Evolutionary conservation across 352 stramenopile species (phyloP), one percentile per base, ranked within the genome.

Genomic region (Aphanomyces euteiches): DNA sequence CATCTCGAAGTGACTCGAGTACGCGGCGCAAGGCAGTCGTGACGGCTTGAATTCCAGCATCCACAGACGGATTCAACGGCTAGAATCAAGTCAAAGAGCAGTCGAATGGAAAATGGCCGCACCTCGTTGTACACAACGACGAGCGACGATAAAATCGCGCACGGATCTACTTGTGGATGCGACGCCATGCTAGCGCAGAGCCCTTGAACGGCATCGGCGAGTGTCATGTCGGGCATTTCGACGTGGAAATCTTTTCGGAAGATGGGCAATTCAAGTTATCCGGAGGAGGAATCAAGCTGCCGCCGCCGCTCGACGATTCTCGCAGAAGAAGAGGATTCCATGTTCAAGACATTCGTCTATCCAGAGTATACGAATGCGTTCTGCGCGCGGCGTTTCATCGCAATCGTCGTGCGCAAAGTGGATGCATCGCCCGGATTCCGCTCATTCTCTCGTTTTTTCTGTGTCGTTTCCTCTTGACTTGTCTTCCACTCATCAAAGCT

Each of bases 401-500:
- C 58, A 28, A 66, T 66, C 10, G 58, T 39, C 37, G 58, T 41
- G 17, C 58, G 58, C 58, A 66, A 13, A 28, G 28, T 28, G 28
- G 28, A 28, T 28, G 50, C 28, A 21, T 58, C 50, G 50, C 50
- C 37, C 7, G n/a, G n/a, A 10, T 34, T n/a, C n/a, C n/a, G 50
- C n/a, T 38, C 50, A n/a, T 38, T 38, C n/a, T n/a, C 5, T 78
- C 73, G 53, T 89, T 78, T 21, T 89, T 76, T 66, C n/a, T 81
- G 65, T 41, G 75, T 75, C 15, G 37, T 19, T 3, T 56, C 57
- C 21, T 78, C 70, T 64, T 78, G 68, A 19, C 28, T 21, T 10
- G 19, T n/a, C 57, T 88, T 79, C 74, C 75, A 87, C 73, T 89
- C 79, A 40, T 79, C 38, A 47, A 82, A 73, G 65, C 74, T 74